These are phyloP conservation scores for Leccinum obscurum DNA, from an alignment of 768 basidiomycete genomes.

Conservation along the genomic window DNA sequence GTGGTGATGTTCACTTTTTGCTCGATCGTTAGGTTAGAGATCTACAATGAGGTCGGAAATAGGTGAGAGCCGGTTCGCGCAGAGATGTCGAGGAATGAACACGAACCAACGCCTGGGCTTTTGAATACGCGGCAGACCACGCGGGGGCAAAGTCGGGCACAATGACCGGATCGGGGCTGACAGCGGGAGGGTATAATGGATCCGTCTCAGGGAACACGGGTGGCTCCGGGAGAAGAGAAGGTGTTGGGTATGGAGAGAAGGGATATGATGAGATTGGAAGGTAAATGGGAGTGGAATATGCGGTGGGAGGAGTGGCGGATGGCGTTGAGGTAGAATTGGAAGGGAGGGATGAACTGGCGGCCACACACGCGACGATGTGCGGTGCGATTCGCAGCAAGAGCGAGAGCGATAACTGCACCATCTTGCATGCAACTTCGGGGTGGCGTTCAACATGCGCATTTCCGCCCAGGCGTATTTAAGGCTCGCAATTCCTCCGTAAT, in stretches of 20 bases:
- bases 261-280: conserved; percentile 42
- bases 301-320: conserved; percentile 4
- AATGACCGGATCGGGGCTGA: conserved; percentile 35
- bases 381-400: conserved; percentile 18
- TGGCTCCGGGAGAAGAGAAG: conserved; percentile 53
- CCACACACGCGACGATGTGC: conserved; percentile 1
- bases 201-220: conserved; percentile 55
- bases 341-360: not conserved
- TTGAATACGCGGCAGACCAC: conserved; percentile 60
- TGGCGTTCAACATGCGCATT: not conserved
- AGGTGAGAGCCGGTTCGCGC: not conserved
- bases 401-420: conserved; percentile 17
- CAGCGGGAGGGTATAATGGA: conserved; percentile 57
- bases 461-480: conserved; percentile 5
- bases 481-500: not conserved
- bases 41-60: conserved; percentile 27
- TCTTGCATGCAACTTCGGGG: conserved; percentile 5
- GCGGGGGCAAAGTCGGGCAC: conserved; percentile 50
- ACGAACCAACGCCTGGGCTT: conserved; percentile 55
- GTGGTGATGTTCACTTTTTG: conserved; percentile 67
- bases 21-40: conserved; percentile 51
- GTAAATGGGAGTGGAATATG: conserved; percentile 14
- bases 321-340: not conserved
- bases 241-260: conserved; percentile 63
- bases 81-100: not conserved